These are phyloP conservation scores for Diaporthe sp. DNA, from an alignment of 2,329 filamentous ascomycete genomes.

Conservation along the genomic window DNA sequence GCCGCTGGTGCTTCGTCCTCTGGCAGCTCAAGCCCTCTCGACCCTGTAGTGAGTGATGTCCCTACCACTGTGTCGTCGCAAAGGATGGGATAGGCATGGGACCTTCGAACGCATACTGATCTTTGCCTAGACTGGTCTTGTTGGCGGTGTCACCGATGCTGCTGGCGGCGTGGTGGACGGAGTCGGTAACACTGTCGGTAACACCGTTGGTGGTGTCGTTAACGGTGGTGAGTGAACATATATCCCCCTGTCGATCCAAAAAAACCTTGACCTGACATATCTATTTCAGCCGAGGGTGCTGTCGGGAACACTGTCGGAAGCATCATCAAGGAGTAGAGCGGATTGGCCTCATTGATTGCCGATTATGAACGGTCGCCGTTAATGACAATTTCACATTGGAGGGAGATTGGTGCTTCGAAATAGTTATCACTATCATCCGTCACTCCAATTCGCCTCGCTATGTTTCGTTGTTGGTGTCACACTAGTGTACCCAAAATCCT, in stretches of 20 bases:
- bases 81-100: not conserved
- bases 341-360: not conserved
- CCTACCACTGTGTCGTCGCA: not conserved
- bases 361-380: not conserved
- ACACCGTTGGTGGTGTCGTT: slow-evolving; percentile 12
- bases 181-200: not conserved
- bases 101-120: not conserved
- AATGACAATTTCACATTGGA: not conserved
- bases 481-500: slow-evolving; percentile 15
- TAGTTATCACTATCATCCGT: not conserved
- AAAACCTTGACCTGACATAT: not conserved
- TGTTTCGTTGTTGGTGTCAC: slow-evolving; percentile 21
- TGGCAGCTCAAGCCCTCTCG: not conserved
- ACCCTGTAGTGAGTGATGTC: slow-evolving; percentile 1
- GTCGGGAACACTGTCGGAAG: not conserved
- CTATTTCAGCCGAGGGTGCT: not conserved
- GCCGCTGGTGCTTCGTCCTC: slow-evolving; percentile 4
- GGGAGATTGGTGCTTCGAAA: not conserved
- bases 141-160: slow-evolving; percentile 12
- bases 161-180: not conserved
- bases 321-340: slow-evolving; percentile 8
- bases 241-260: not conserved
- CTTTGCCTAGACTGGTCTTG: slow-evolving; percentile 2
- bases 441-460: slow-evolving; percentile 29
- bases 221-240: slow-evolving; percentile 9